Base-by-base conservation (phyloP, 257 asterid species). In the Fraxinus cuspidata region DNA sequence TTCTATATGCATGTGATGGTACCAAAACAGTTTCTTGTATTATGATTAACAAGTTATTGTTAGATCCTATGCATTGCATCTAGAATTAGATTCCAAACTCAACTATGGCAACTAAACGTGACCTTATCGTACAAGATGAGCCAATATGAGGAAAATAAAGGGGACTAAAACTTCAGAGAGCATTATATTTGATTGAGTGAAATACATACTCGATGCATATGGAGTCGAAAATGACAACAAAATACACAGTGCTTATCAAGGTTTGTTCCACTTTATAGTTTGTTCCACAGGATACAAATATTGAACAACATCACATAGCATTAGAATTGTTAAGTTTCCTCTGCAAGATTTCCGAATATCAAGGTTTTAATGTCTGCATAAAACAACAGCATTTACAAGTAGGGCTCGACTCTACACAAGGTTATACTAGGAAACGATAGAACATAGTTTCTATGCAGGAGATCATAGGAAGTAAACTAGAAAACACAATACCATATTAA, bases 361-460 rank as follows among this genome's bases (percentile, higher is more conserved):
- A 63, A 23, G 69, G 34, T 63, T 25, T 25, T 0, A 25, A 63
- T 10, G 18, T 63, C 34, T 63, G 34, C 34, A 23, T 23, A n/a
- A 60, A 21, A 82, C 78, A 81, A 88, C 86, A 78, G 81, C 89
- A 87, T 86, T 81, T 89, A 89, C 13, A 10, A 72, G 83, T 83
- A 80, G 74, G 77, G 81, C 78, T 75, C 77, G 76, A 35, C 81
- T 63, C 69, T 86, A 86, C 83, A 84, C 34, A 11, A 27, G 34
- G 35, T 85, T 80, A 78, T 83, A 67, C 83, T 67, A 71, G 56
- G 77, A 84, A 83, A 74, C 78, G 72, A 78, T 73, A 83, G 78
- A 79, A 77, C 74, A 80, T 80, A 65, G 79, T 68, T 32, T 10
- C 18, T 10, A 63, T 27, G 31, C 18, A 4, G 23, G 21, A 51